phyloP scores from a whole-genome alignment of 805 yeast species.

The Cyberlindnera misumaiensis region DNA sequence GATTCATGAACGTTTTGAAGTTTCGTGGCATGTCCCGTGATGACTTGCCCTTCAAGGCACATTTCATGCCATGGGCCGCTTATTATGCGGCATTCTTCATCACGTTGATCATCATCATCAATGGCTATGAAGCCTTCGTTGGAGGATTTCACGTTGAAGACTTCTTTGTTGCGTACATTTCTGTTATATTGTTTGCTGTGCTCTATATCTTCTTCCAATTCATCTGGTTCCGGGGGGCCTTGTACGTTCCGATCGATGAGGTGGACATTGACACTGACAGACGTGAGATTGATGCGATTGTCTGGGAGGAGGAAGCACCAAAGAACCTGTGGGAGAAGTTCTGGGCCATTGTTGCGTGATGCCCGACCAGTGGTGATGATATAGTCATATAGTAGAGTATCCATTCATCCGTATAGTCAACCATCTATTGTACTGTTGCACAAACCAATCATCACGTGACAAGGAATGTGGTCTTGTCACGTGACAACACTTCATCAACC shows the following conservation, averaged over 20 bases:
- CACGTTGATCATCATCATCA: slow-evolving; percentile 53
- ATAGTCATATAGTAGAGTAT: too few relatives aligned
- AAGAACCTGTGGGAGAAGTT: slow-evolving; percentile 49
- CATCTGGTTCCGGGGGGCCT: slow-evolving; percentile 39
- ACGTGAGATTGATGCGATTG: slow-evolving; percentile 30
- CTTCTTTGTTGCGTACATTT: slow-evolving; percentile 67
- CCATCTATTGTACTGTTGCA: too few relatives aligned
- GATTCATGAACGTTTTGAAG: slow-evolving; percentile 63
- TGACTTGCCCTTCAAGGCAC: slow-evolving; percentile 66
- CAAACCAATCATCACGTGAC: too few relatives aligned
- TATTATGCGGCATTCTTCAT: slow-evolving; percentile 54
- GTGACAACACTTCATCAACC: too few relatives aligned
- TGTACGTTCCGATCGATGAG: slow-evolving; percentile 24
- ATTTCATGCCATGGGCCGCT: slow-evolving; percentile 58
- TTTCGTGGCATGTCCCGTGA: slow-evolving; percentile 60
- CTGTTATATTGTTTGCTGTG: slow-evolving; percentile 53
- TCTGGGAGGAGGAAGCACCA: slow-evolving; percentile 50
- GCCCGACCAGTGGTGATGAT: neutral
- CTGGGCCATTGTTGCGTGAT: slow-evolving; percentile 29
- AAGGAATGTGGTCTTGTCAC: too few relatives aligned
- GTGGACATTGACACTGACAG: slow-evolving; percentile 23
- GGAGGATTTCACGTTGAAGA: slow-evolving; percentile 39
- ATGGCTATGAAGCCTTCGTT: slow-evolving; percentile 60
- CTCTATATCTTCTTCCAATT: slow-evolving; percentile 51
- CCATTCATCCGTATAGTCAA: too few relatives aligned